These are phyloP conservation scores for Pichia nakasei DNA, from an alignment of 805 yeast species.

Conservation along the genomic window DNA sequence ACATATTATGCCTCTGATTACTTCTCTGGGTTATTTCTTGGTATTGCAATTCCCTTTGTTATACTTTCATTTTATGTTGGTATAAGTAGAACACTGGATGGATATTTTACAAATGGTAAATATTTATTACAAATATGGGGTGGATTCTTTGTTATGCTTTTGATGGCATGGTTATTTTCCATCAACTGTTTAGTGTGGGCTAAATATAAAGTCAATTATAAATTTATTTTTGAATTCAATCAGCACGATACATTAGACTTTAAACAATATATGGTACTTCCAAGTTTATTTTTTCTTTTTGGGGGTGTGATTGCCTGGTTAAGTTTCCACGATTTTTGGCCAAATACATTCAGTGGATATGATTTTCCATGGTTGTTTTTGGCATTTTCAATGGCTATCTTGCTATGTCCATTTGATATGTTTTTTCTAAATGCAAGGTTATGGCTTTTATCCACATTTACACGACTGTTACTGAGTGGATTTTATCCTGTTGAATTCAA, in stretches of 20 bases:
- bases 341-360: constrained; percentile 46
- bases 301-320: constrained; percentile 64
- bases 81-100: constrained; percentile 27
- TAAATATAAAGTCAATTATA: constrained; percentile 70
- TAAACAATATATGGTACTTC: constrained; percentile 56
- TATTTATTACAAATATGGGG: constrained; percentile 84
- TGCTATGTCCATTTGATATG: constrained; percentile 55
- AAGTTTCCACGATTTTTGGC: constrained; percentile 65
- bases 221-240: constrained; percentile 85
- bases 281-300: constrained; percentile 48
- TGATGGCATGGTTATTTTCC: constrained; percentile 58
- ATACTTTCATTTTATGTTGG: constrained; percentile 44
- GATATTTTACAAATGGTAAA: constrained; percentile 44
- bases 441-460: constrained; percentile 66
- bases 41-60: constrained; percentile 64
- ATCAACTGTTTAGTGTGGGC: constrained; percentile 69
- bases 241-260: constrained; percentile 56
- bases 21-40: constrained; percentile 57
- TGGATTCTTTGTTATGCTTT: constrained; percentile 62
- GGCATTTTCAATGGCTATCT: constrained; percentile 38
- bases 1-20: constrained; percentile 44
- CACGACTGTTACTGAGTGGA: constrained; percentile 74
- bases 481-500: constrained; percentile 91
- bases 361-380: constrained; percentile 78
- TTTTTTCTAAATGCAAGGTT: constrained; percentile 55